A percentile compares a stretch with the other conserved stretches of the same genome.
Evolutionary conservation across 2,329 filamentous ascomycete species (phyloP).

Genomic region (Lomentospora prolificans): DNA sequence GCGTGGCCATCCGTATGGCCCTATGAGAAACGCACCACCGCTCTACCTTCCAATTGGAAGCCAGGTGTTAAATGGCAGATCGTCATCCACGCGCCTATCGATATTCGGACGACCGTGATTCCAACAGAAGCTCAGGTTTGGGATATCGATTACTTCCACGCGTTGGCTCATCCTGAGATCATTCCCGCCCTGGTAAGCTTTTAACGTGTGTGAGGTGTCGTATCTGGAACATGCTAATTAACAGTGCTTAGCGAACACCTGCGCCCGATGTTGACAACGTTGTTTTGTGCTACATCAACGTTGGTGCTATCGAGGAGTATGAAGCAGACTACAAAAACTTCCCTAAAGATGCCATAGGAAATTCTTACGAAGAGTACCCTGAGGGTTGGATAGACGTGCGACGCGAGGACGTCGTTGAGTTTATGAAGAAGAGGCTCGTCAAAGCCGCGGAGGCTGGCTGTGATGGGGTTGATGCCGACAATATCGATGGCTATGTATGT

Average conservation of each 20-base stretch:
- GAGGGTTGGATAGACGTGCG: constrained; percentile 22
- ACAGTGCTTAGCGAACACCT: neutral
- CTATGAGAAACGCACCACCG: neutral
- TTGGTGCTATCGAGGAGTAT: constrained; percentile 15
- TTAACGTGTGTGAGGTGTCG: neutral
- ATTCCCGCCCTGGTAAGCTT: constrained; percentile 20
- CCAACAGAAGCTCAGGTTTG: constrained; percentile 19
- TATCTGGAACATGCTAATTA: neutral
- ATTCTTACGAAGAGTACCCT: constrained; percentile 16
- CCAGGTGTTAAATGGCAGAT: constrained; percentile 22
- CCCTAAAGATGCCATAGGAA: constrained; percentile 16
- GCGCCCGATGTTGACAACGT: constrained; percentile 18
- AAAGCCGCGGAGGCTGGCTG: constrained; percentile 20
- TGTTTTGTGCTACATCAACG: constrained; percentile 25
- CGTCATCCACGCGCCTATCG: constrained; percentile 20
- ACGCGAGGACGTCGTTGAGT: constrained; percentile 15
- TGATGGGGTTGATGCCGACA: constrained; percentile 25
- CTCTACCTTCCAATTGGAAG: constrained; percentile 13
- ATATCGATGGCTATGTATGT: constrained; percentile 21
- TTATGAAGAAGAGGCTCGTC: constrained; percentile 22
- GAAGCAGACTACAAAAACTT: constrained; percentile 16
- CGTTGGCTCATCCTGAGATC: constrained; percentile 16
- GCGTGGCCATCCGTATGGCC: neutral
- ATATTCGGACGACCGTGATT: constrained; percentile 16
- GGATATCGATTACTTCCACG: constrained; percentile 22